phyloP scores from a whole-genome alignment of 106 monocot genomes.

The Phalaenopsis aphrodite region DNA sequence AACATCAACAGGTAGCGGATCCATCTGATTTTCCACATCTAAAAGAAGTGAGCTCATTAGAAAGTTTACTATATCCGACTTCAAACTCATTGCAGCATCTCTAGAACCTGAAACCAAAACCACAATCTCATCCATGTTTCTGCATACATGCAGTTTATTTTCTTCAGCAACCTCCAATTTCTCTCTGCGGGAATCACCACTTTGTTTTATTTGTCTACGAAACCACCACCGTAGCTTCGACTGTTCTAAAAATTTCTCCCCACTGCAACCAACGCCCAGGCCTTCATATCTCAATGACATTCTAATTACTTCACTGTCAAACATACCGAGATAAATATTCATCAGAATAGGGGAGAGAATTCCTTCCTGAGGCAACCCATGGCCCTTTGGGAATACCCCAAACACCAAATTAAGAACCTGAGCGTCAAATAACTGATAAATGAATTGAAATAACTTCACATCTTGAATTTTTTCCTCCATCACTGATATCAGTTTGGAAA shows the following conservation, averaged over 20 bases:
- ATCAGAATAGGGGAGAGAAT: constrained; percentile 80
- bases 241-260: neutral
- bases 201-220: constrained; percentile 47
- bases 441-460: constrained; percentile 34
- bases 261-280: constrained; percentile 15
- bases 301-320: constrained; percentile 63
- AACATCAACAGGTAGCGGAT: constrained; percentile 17
- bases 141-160: constrained; percentile 59
- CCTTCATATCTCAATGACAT: constrained; percentile 81
- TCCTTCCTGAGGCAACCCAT: constrained; percentile 97
- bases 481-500: constrained; percentile 44
- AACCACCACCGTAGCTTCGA: constrained; percentile 77
- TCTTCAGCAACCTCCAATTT: constrained; percentile 4
- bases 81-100: constrained; percentile 45
- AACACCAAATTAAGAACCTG: constrained; percentile 70
- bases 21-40: constrained; percentile 26
- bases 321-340: constrained; percentile 79
- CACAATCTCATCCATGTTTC: constrained; percentile 93
- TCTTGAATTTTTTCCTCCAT: constrained; percentile 79
- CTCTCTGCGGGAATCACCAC: constrained; percentile 7
- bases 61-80: constrained; percentile 48
- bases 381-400: constrained; percentile 81
- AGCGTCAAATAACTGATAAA: constrained; percentile 63
- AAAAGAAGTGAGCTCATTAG: constrained; percentile 48
- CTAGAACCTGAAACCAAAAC: constrained; percentile 64